Base-by-base conservation (phyloP, 2,329 filamentous ascomycete species). In the Aspergillus thermomutatus region DNA sequence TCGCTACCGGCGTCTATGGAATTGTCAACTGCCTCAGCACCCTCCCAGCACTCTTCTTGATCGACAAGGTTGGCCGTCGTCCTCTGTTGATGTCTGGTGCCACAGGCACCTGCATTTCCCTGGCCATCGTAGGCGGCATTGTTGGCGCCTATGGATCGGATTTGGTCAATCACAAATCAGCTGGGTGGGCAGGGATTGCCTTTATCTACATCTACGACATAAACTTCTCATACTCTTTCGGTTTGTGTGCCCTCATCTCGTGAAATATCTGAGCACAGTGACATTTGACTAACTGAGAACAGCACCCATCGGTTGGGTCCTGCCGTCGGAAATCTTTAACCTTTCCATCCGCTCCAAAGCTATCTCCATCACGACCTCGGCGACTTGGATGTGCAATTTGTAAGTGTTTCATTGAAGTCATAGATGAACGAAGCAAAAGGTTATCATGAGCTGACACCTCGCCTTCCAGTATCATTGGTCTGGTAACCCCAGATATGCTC, bases 371-470 rank as follows among this genome's bases (percentile, higher is more conserved):
- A 74, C 71, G 5, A 74, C 71, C 3, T 74, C 71, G 1, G 69
- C 71, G 5, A 74, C 71, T 17, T 74, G 71, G 71, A 73, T 74
- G 71, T 73, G 71, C 31, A 73, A 74, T 49, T 74, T 74, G 71
- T 74, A 55, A 52, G 71, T 63, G 34, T 34, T 10, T 27, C 9
- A 43, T 37, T 28, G 10, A 26, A 11, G 17, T 10, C 5, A 25
- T 11, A 9, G 17, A 45, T 40, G 31, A 37, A 14, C 31, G 14
- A 37, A 37, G 31, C 31, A 37, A 37, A 17, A 14, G 31, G 31
- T 14, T 34, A 37, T 17, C 14, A 37, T 17, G 31, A 37, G 14
- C 31, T 37, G 31, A 37, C n/a, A 51, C 27, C 23, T 57, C 57
- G 50, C 8, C 27, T 34, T 25, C 4, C 47, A 73, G 70, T 49